Conservation (phyloP, 2,329 filamentous ascomycete species). For the Davidsoniella neocaledoniae region DNA sequence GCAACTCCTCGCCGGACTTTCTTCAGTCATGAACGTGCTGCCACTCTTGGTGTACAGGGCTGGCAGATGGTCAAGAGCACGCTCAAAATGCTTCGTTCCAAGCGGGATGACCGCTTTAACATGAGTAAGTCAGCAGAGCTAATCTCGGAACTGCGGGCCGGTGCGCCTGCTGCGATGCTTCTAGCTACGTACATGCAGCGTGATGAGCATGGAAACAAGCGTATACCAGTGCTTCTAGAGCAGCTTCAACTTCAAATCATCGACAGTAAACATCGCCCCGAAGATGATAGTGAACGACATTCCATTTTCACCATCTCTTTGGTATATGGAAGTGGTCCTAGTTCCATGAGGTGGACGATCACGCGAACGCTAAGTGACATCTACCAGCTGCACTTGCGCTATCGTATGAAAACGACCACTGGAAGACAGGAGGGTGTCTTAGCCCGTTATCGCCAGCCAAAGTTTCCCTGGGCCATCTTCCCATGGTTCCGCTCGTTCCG, state of each 20-base stretch:
- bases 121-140: slow-evolving; percentile 91
- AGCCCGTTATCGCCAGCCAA: slow-evolving; percentile 55
- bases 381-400: slow-evolving; percentile 80
- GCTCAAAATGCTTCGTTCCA: slow-evolving; percentile 59
- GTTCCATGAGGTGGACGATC: slow-evolving; percentile 92
- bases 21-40: slow-evolving; percentile 48
- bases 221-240: slow-evolving; percentile 86
- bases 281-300: slow-evolving; percentile 50
- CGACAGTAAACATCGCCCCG: slow-evolving; percentile 57
- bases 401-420: slow-evolving; percentile 68
- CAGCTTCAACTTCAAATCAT: slow-evolving; percentile 80
- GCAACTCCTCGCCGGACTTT: slow-evolving; percentile 37
- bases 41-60: slow-evolving; percentile 61
- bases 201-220: slow-evolving; percentile 87
- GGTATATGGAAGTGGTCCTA: slow-evolving; percentile 89
- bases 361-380: slow-evolving; percentile 78
- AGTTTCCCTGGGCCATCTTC: slow-evolving; percentile 77
- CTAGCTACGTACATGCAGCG: slow-evolving; percentile 95
- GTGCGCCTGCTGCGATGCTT: slow-evolving; percentile 82
- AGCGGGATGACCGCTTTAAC: slow-evolving; percentile 78
- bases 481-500: slow-evolving; percentile 74
- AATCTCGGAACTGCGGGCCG: slow-evolving; percentile 85
- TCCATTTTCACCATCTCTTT: slow-evolving; percentile 80
- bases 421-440: slow-evolving; percentile 25
- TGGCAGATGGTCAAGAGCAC: slow-evolving; percentile 92